Conservation (phyloP, 768 basidiomycete species). For the Tylopilus intermedius region DNA sequence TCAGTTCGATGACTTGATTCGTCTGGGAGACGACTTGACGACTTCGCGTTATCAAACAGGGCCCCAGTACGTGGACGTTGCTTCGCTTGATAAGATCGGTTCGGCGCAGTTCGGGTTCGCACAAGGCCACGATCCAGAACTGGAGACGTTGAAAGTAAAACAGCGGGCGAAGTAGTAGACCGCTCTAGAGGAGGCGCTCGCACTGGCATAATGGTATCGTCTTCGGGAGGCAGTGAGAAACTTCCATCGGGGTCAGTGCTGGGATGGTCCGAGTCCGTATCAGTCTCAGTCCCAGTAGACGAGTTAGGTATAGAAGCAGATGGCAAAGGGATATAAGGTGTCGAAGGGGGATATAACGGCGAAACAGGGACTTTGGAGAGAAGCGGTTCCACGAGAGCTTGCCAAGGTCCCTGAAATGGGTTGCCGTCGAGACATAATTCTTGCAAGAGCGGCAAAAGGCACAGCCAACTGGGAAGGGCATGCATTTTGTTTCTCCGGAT, state of each 20-base stretch:
- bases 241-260: conserved; percentile 34
- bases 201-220: conserved; percentile 69
- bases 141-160: conserved; percentile 21
- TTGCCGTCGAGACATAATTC: conserved; percentile 91
- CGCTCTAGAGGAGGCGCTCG: conserved; percentile 51
- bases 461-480: conserved; percentile 91
- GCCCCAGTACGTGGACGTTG: conserved; percentile 34
- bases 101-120: conserved; percentile 70
- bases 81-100: conserved; percentile 48
- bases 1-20: conserved; percentile 44
- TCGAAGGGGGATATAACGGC: conserved; percentile 62
- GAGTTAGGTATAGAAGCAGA: conserved; percentile 46
- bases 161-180: conserved; percentile 47
- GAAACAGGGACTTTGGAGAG: conserved; percentile 58
- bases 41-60: conserved; percentile 20
- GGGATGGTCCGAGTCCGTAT: conserved; percentile 50
- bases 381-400: conserved; percentile 81
- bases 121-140: conserved; percentile 44
- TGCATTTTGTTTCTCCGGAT: conserved; percentile 84
- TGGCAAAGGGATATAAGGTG: conserved; percentile 51
- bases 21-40: conserved; percentile 26
- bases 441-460: conserved; percentile 78
- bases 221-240: conserved; percentile 39
- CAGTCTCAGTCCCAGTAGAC: conserved; percentile 43
- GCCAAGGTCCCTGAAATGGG: conserved; percentile 93